A percentile compares a stretch with the other conserved stretches of the same genome.
Conservation (phyloP, 768 basidiomycete species). For the Termitomyces titanicus region DNA sequence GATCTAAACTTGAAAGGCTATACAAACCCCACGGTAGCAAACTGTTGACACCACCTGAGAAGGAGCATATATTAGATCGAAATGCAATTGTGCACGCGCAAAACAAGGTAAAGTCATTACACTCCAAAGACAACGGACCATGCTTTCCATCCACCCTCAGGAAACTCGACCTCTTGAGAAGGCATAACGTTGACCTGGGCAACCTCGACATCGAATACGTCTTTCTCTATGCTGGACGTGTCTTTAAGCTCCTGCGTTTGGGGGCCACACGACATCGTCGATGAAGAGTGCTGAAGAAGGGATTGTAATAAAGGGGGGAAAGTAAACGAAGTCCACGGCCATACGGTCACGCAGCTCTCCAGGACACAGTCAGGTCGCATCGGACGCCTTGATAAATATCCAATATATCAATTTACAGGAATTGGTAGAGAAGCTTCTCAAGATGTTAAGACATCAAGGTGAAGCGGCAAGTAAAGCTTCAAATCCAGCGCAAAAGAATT, state of each 20-base stretch:
- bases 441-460: too few relatives aligned
- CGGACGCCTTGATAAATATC: too few relatives aligned
- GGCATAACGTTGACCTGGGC: not conserved
- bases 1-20: not conserved
- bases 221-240: not conserved
- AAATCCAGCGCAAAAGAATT: too few relatives aligned
- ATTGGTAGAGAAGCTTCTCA: too few relatives aligned
- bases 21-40: constrained; percentile 22
- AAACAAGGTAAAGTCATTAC: constrained; percentile 12
- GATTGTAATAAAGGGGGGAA: too few relatives aligned
- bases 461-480: too few relatives aligned
- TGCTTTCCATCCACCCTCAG: constrained; percentile 22
- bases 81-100: not conserved
- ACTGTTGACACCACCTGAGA: constrained; percentile 21
- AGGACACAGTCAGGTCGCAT: too few relatives aligned
- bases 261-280: not conserved
- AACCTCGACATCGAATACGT: not conserved
- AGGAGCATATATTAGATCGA: not conserved
- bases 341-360: too few relatives aligned
- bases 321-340: too few relatives aligned
- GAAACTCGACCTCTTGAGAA: constrained; percentile 2
- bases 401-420: too few relatives aligned
- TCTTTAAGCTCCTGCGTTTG: not conserved
- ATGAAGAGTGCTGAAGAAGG: too few relatives aligned
- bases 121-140: constrained; percentile 24